Evolutionary conservation across 441 rosid genomes (phyloP), one percentile per base, ranked within the genome.

Genomic region (Geranium incanum): DNA sequence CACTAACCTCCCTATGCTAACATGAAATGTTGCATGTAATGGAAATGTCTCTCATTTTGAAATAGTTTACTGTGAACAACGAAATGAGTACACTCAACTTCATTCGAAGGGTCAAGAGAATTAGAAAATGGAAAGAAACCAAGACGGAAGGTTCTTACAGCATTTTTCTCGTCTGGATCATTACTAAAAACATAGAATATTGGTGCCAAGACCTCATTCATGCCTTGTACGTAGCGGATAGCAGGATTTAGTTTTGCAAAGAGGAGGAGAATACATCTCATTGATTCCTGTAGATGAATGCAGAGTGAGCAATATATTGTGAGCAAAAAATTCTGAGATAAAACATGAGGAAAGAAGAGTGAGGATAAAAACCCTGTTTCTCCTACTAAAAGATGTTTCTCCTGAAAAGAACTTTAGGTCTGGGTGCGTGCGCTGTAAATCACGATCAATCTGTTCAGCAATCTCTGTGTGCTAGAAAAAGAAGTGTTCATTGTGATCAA

Each of bases 131-230:
- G 70, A 48, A 71, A 4, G 38, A 11, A 67, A 38, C n/a, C 62
- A 33, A 63, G 39, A 4, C 15, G 5, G 15, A 43, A 69, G 38
- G 69, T 60, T 66, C 89, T 87, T 82, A 89, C 95, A 68, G 80
- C 85, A 81, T 87, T 84, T 69, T 80, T 73, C 71, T 82, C 89
- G 8, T 86, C 79, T 1, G 80, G 73, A 75, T 84, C 89, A 15
- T 84, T 76, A 70, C 88, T 84, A 66, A 87, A 86, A 18, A 87
- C 79, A 12, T 86, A 89, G 77, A 83, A 81, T 67, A 89, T 69
- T 39, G 95, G 92, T 18, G 92, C 90, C 82, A 89, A 77, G 74
- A 89, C 90, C 81, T 89, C 95, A 43, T 89, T 87, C 95, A 87
- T 89, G 76, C 92, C 95, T 84, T 89, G 95, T 36, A 87, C 92